Evolutionary conservation across 495 filamentous ascomycete species (phyloP).

Genomic region (Arthonia radiata): DNA sequence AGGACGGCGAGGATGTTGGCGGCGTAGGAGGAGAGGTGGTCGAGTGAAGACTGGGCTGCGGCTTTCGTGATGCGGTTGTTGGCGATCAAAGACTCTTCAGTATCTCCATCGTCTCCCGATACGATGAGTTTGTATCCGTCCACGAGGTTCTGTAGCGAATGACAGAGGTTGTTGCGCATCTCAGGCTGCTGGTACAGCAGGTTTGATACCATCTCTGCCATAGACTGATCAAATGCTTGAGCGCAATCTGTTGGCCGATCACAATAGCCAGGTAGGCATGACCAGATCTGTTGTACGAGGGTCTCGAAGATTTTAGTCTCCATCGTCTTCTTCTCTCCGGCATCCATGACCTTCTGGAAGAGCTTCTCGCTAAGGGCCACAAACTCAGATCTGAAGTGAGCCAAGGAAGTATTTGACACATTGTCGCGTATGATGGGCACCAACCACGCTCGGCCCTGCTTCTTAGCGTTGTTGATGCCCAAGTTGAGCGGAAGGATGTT

Average conservation of each 20-base stretch:
- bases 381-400: slow-evolving; percentile 64
- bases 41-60: slow-evolving; percentile 49
- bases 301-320: slow-evolving; percentile 96
- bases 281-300: slow-evolving; percentile 85
- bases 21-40: slow-evolving; percentile 50
- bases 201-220: slow-evolving; percentile 77
- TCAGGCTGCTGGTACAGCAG: slow-evolving; percentile 81
- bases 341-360: slow-evolving; percentile 67
- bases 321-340: slow-evolving; percentile 63
- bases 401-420: slow-evolving; percentile 59
- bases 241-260: slow-evolving; percentile 61
- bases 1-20: slow-evolving; percentile 78
- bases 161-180: slow-evolving; percentile 63
- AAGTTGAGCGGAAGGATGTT: slow-evolving; percentile 68
- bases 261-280: slow-evolving; percentile 82
- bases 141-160: slow-evolving; percentile 58
- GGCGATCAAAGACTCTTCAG: slow-evolving; percentile 40
- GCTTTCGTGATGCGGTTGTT: slow-evolving; percentile 49
- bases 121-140: slow-evolving; percentile 72
- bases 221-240: slow-evolving; percentile 47
- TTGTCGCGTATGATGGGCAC: slow-evolving; percentile 69
- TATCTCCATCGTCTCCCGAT: slow-evolving; percentile 25
- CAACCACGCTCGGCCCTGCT: slow-evolving; percentile 81
- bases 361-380: slow-evolving; percentile 73
- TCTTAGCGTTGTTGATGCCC: slow-evolving; percentile 40